Base-by-base conservation (phyloP, 208 protist species). In the Porcisia hertigi region DNA sequence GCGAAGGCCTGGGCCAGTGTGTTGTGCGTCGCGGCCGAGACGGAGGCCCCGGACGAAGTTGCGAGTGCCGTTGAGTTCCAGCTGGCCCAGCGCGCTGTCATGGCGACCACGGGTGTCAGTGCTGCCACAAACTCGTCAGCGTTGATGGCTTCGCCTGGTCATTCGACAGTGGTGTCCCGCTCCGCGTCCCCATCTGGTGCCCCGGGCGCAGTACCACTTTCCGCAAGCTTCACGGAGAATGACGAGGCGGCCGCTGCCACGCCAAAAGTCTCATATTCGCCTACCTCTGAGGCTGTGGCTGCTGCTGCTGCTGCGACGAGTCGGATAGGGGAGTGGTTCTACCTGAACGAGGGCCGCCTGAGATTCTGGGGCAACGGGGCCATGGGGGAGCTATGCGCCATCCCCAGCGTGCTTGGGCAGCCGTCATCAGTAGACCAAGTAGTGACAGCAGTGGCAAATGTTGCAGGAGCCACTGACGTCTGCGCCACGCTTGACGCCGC, bases 311-410 rank as follows among this genome's bases (percentile, higher is more conserved):
- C 69, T n/a, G 8, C 52, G 16, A 72, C 69, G 77, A 82, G 71
- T 43, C 41, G 3, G 70, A 23, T 82, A 5, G 82, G 77, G n/a
- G 70, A 86, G 69, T 82, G 82, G 82, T 77, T 78, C n/a, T 81
- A 82, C 39, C 52, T 86, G 23, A 81, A 82, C 63, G 77, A 75
- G 39, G 59, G 64, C 11, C 76, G 82, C 16, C 67, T 86, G 77
- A 45, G 58, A 2, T 57, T 47, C 55, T 76, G 58, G 70, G 52
- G 7, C 45, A 53, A 54, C 8, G 64, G 78, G 16, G n/a, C 16
- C 45, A 39, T 63, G 47, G 58, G 14, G 14, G 36, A 0, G 36
- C 25, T 55, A 45, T 20, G 2, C 62, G 49, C 18, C 25, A 59
- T 47, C 7, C 39, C 39, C 39, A 41, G 36, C 55, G n/a, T 39